Percentiles rank a stretch among this genome's conserved stretches.
Conservation (phyloP, 805 yeast genomes). For the Ogataea wickerhamii region DNA sequence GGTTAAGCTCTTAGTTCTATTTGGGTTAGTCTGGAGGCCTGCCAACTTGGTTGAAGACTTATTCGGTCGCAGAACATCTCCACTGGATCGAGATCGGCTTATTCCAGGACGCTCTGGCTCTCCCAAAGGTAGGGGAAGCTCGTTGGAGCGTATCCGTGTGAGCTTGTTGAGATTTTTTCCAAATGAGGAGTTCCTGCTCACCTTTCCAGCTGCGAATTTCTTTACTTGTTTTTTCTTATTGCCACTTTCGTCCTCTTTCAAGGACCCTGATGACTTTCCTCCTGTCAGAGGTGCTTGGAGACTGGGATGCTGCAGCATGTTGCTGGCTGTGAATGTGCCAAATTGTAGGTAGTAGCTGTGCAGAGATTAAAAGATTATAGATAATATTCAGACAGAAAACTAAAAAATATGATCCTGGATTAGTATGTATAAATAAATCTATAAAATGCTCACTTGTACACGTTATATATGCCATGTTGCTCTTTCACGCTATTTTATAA, state of each 20-base stretch:
- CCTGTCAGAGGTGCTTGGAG: constrained; percentile 11
- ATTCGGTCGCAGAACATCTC: constrained; percentile 18
- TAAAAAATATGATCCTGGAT: too few relatives aligned
- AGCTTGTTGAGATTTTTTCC: constrained; percentile 33
- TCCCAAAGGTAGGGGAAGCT: constrained; percentile 12
- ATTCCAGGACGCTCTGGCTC: constrained; percentile 24
- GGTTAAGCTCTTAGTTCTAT: constrained; percentile 25
- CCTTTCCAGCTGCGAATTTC: constrained; percentile 34
- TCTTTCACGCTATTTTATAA: too few relatives aligned
- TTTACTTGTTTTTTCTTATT: constrained; percentile 28
- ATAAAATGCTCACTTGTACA: too few relatives aligned
- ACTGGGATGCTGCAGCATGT: neutral
- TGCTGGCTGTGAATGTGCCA: too few relatives aligned
- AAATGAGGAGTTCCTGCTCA: constrained; percentile 33
- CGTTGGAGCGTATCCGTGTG: constrained; percentile 30
- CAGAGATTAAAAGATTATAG: too few relatives aligned
- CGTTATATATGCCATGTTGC: too few relatives aligned
- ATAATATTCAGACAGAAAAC: too few relatives aligned
- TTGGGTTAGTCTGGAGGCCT: constrained; percentile 4
- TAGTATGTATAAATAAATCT: too few relatives aligned
- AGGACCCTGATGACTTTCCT: constrained; percentile 27
- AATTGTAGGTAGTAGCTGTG: too few relatives aligned
- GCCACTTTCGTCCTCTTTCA: constrained; percentile 21
- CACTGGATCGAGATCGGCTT: constrained; percentile 26
- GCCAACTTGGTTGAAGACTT: constrained; percentile 19